Evolutionary conservation across 352 stramenopile genomes (phyloP).

Genomic region (Globisporangium nunn): DNA sequence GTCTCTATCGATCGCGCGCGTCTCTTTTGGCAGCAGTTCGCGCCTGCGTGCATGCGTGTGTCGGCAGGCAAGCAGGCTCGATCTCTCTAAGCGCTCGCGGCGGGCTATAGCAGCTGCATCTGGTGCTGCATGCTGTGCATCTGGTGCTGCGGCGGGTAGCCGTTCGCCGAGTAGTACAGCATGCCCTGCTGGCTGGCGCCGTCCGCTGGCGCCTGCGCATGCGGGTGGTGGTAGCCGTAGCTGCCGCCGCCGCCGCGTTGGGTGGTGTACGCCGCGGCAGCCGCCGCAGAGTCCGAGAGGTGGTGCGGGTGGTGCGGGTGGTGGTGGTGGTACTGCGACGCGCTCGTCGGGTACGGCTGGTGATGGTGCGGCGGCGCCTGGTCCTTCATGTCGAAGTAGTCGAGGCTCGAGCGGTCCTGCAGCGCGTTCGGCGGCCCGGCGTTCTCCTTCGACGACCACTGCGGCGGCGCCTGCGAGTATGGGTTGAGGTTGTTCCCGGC

Average conservation of each 20-base stretch:
- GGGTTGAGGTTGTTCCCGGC: slow-evolving; percentile 11
- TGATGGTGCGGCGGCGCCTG: slow-evolving; percentile 31
- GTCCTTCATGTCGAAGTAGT: slow-evolving; percentile 79
- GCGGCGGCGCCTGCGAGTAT: slow-evolving; percentile 46
- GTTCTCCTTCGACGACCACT: slow-evolving; percentile 55
- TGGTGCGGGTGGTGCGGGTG: slow-evolving; percentile 54
- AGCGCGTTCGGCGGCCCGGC: slow-evolving; percentile 10
- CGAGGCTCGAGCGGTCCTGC: slow-evolving; percentile 28
- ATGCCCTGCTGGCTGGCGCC: slow-evolving; percentile 25
- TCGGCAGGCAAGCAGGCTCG: not conserved
- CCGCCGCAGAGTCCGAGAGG: slow-evolving; percentile 51
- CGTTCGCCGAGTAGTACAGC: slow-evolving; percentile 72
- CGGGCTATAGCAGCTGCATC: slow-evolving; percentile 69
- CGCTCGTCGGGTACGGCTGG: slow-evolving; percentile 30
- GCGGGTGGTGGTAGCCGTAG: slow-evolving; percentile 44
- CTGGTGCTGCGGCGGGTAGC: slow-evolving; percentile 45
- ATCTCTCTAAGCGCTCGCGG: not conserved
- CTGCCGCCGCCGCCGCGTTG: slow-evolving; percentile 20
- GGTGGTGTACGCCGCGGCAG: slow-evolving; percentile 42
- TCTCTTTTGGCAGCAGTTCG: too few species aligned
- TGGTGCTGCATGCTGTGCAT: slow-evolving; percentile 68
- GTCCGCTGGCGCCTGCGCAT: slow-evolving; percentile 25
- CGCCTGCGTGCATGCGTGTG: not conserved
- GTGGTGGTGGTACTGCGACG: slow-evolving; percentile 62
- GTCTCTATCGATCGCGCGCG: not conserved